Evolutionary conservation across 1,139 yeast species (phyloP), one percentile per base, ranked within the genome.

Genomic region (Zygotorulaspora mrakii): DNA sequence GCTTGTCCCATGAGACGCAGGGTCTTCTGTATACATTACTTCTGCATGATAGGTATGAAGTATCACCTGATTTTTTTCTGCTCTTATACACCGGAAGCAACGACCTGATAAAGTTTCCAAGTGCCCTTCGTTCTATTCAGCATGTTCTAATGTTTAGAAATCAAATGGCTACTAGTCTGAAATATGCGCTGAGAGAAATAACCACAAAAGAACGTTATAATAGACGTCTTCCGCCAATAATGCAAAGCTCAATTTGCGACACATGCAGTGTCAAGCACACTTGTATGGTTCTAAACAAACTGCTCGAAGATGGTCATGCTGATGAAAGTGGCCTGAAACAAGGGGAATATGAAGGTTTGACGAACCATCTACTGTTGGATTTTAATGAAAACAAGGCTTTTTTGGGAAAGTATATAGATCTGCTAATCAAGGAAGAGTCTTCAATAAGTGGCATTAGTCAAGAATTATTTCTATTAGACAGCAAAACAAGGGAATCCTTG

Each of bases 21-120:
- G 84, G 94, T 0, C 73, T 89, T 0, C 67, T 94, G n/a, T 91
- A 91, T 59, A 80, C 95, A 0, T 65, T 91, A 13, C 66, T 91
- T 45, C 72, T 88, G 54, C 77, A 79, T 37, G 97, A 91, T 49
- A 67, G 94, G 27, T 91, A 91, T 57, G 81, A 77, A 25, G 62
- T 81, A 39, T 80, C 81, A 27, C 73, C 85, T 2, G 68, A 73
- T 8, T 76, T 79, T 42, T 86, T 82, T 37, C 63, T 88, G 30
- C 66, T 91, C 30, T 85, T 83, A 13, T 91, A 89, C 60, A 79
- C 95, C 0, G 81, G 79, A 46, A 71, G 74, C 25, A 70, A 72
- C 35, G 68, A 74, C 22, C 73, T 83, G 26, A 71, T 74, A 30
- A 70, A 76, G 35, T 74, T 76, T 46, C 82, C 83, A 26, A 69